These are phyloP conservation scores for Aspergillus carlsbadensis DNA, from an alignment of 495 filamentous ascomycete genomes.

Conservation along the genomic window DNA sequence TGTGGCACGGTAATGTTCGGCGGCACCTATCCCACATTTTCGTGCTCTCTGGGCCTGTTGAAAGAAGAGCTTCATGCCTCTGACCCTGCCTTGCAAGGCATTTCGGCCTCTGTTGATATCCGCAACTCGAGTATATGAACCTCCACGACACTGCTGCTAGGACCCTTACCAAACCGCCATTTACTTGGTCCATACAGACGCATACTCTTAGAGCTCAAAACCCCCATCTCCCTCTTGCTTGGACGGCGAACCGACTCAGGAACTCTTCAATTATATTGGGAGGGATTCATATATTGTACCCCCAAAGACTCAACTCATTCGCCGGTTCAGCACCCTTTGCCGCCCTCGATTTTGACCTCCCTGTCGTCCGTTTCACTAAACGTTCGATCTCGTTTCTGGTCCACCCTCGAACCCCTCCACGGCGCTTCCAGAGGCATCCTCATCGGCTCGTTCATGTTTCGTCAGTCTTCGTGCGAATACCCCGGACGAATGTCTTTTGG, in stretches of 20 bases:
- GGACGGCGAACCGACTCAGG: neutral
- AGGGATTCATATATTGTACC: constrained; percentile 1
- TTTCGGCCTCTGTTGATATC: constrained; percentile 33
- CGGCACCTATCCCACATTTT: constrained; percentile 31
- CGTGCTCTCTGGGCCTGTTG: constrained; percentile 41
- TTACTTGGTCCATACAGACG: neutral
- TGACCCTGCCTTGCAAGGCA: constrained; percentile 42
- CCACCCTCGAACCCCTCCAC: constrained; percentile 20
- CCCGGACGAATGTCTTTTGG: constrained; percentile 28
- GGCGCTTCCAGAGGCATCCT: constrained; percentile 4
- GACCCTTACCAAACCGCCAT: neutral
- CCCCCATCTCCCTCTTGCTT: neutral
- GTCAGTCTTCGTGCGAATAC: constrained; percentile 18
- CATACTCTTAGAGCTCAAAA: neutral
- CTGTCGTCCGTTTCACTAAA: constrained; percentile 14
- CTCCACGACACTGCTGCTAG: constrained; percentile 13
- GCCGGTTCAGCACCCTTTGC: constrained; percentile 5
- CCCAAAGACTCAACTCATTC: neutral
- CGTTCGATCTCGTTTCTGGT: constrained; percentile 25
- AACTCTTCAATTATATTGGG: neutral
- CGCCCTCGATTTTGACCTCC: constrained; percentile 11
- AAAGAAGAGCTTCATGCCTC: constrained; percentile 29
- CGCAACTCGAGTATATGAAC: constrained; percentile 21
- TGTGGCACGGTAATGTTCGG: constrained; percentile 38
- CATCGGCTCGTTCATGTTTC: constrained; percentile 24